These are phyloP conservation scores for Mortierella sp. DNA, from an alignment of 371 early-diverging fungal species.

Conservation along the genomic window DNA sequence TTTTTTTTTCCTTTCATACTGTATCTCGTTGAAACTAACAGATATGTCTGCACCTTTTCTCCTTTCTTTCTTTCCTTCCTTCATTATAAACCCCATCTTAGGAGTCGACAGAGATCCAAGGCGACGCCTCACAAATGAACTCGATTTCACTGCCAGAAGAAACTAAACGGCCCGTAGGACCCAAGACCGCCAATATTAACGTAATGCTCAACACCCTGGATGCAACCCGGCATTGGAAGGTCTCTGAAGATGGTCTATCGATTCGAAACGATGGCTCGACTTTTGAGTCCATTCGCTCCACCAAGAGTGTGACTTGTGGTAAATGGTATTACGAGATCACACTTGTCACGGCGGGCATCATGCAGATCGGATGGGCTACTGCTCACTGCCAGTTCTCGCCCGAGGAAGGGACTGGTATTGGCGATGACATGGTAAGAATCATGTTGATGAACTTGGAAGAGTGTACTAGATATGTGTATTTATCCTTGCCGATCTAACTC, in stretches of 20 bases:
- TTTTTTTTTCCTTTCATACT: neutral
- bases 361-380: conserved; percentile 77
- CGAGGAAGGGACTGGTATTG: conserved; percentile 72
- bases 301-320: conserved; percentile 52
- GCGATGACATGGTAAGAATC: conserved; percentile 65
- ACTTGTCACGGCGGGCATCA: conserved; percentile 65
- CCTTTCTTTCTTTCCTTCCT: too few species aligned
- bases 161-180: conserved; percentile 1
- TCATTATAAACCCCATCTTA: too few species aligned
- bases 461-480: neutral
- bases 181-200: conserved; percentile 25
- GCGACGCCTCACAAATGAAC: conserved; percentile 10
- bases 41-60: too few species aligned
- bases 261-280: conserved; percentile 54
- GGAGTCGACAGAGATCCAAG: conserved; percentile 10
- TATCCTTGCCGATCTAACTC: neutral
- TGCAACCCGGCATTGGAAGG: conserved; percentile 54
- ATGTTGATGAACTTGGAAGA: too few species aligned
- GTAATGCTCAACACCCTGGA: conserved; percentile 55
- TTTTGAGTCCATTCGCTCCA: conserved; percentile 54
- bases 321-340: conserved; percentile 74
- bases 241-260: conserved; percentile 52
- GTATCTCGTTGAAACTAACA: neutral
- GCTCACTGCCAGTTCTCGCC: conserved; percentile 68
- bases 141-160: conserved; percentile 1